Percentiles rank a stretch among this genome's conserved stretches.
Conservation (phyloP, 1,284 basidiomycete genomes). For the Trichosporon asahii region DNA sequence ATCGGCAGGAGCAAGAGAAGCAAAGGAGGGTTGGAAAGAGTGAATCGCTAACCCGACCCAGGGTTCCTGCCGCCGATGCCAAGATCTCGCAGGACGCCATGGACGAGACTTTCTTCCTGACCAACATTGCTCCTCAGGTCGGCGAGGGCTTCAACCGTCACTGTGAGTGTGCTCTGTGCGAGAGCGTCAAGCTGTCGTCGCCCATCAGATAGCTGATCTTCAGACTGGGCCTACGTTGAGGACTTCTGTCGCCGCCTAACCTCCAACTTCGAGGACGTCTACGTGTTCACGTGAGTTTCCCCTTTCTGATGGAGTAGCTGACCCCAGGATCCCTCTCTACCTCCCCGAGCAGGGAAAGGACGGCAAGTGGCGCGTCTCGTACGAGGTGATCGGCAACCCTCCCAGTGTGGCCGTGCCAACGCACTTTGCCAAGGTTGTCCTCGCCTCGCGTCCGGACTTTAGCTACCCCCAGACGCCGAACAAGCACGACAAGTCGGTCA, state of each 20-base stretch:
- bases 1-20: background rate
- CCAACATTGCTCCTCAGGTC: constrained; percentile 97
- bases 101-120: constrained; percentile 92
- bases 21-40: background rate
- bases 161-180: constrained; percentile 58
- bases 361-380: constrained; percentile 89
- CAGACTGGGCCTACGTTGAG: constrained; percentile 95
- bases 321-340: constrained; percentile 73
- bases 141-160: constrained; percentile 97
- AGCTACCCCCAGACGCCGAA: constrained; percentile 62
- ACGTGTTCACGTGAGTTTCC: constrained; percentile 71
- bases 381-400: constrained; percentile 91
- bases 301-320: too few relatives aligned
- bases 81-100: constrained; percentile 80
- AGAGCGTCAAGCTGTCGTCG: too few relatives aligned
- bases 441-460: constrained; percentile 71
- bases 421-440: constrained; percentile 95
- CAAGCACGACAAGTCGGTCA: constrained; percentile 28
- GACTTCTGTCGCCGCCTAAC: constrained; percentile 92
- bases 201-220: background rate
- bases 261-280: constrained; percentile 81
- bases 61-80: constrained; percentile 97
- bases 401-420: constrained; percentile 91
- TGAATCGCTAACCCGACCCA: constrained; percentile 39
- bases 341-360: constrained; percentile 78